phyloP scores from a whole-genome alignment of 2,329 filamentous ascomycete species.

The Stemphylium lycopersici region DNA sequence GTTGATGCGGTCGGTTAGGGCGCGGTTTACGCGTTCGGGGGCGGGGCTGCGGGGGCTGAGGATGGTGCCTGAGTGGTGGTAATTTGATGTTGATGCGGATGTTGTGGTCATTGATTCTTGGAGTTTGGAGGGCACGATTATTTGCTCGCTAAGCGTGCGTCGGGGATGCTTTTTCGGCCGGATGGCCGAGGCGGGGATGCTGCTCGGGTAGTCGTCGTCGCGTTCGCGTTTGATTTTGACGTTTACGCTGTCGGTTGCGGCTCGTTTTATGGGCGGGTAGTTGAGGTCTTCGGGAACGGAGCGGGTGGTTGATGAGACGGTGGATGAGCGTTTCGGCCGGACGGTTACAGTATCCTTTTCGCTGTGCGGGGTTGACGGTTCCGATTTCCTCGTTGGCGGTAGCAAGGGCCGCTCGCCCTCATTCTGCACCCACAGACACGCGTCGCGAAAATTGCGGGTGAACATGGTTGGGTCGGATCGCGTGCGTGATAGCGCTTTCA shows the following conservation, averaged over 20 bases:
- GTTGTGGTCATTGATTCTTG: slow-evolving; percentile 13
- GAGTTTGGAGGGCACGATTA: slow-evolving; percentile 18
- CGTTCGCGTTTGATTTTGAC: slow-evolving; percentile 35
- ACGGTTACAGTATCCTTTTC: slow-evolving; percentile 23
- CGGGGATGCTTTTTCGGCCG: slow-evolving; percentile 29
- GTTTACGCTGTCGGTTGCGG: slow-evolving; percentile 24
- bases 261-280: slow-evolving; percentile 22
- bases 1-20: slow-evolving; percentile 26
- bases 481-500: slow-evolving; percentile 31
- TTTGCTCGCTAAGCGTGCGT: slow-evolving; percentile 28
- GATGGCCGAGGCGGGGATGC: slow-evolving; percentile 1
- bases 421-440: slow-evolving; percentile 36
- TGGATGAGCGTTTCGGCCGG: slow-evolving; percentile 70
- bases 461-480: slow-evolving; percentile 37
- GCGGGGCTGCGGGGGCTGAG: slow-evolving; percentile 24
- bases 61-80: background rate
- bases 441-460: slow-evolving; percentile 36
- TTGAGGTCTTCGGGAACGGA: slow-evolving; percentile 11
- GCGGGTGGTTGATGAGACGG: slow-evolving; percentile 51
- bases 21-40: slow-evolving; percentile 27
- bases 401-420: slow-evolving; percentile 28
- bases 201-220: slow-evolving; percentile 25
- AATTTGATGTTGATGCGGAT: background rate
- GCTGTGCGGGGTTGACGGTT: slow-evolving; percentile 15
- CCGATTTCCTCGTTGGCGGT: slow-evolving; percentile 28